Evolutionary conservation across 2,329 filamentous ascomycete genomes (phyloP).

Genomic region (Hymenoscyphus fructigenus): DNA sequence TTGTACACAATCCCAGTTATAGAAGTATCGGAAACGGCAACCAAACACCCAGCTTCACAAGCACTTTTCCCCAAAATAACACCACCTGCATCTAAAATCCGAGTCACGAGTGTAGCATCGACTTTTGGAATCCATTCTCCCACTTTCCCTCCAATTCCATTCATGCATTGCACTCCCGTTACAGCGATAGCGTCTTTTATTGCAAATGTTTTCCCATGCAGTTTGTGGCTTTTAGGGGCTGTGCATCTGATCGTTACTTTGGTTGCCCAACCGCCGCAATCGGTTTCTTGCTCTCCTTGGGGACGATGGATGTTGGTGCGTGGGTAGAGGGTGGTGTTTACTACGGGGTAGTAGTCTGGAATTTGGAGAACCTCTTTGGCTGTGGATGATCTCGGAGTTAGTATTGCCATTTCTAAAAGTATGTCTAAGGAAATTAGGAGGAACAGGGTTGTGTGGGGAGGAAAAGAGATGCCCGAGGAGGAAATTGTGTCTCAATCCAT

Average conservation of each 20-base stretch:
- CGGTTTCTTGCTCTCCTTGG: constrained; percentile 15
- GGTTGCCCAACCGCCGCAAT: constrained; percentile 39
- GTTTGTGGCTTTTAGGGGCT: constrained; percentile 17
- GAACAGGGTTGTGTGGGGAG: too few species aligned
- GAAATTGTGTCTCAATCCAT: too few species aligned
- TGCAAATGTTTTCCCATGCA: constrained; percentile 25
- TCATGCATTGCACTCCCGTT: constrained; percentile 26
- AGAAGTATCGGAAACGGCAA: constrained; percentile 27
- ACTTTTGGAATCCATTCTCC: constrained; percentile 26
- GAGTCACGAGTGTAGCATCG: constrained; percentile 28
- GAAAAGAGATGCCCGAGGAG: too few species aligned
- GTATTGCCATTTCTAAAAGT: too few species aligned
- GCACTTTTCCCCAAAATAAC: constrained; percentile 27
- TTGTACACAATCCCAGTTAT: constrained; percentile 40
- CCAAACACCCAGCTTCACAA: constrained; percentile 31
- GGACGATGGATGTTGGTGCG: constrained; percentile 27
- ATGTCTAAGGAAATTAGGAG: too few species aligned
- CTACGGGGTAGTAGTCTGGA: constrained; percentile 24
- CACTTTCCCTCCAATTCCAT: constrained; percentile 23
- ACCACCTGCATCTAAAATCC: constrained; percentile 27
- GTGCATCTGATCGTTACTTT: constrained; percentile 46
- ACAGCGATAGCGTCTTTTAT: constrained; percentile 30
- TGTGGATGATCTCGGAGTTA: too few species aligned
- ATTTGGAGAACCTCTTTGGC: constrained; percentile 25
- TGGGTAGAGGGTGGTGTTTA: constrained; percentile 26